phyloP scores from a whole-genome alignment of 495 filamentous ascomycete genomes.

The Entonaema liquescens region DNA sequence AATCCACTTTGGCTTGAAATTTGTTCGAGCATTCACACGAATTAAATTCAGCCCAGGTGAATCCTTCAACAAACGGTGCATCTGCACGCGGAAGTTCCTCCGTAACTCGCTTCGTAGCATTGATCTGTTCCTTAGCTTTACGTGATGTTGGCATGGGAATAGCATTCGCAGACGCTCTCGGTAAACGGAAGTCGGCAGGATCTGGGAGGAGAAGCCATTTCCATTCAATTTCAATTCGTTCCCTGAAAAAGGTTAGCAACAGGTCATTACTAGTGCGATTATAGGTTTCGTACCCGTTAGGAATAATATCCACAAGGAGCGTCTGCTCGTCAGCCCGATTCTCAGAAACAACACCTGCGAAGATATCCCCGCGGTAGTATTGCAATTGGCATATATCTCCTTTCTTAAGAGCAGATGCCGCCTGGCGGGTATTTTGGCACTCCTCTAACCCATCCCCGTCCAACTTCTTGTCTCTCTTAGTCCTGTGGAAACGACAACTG shows the following conservation, averaged over 20 bases:
- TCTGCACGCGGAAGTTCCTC: constrained; percentile 73
- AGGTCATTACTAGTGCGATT: constrained; percentile 5
- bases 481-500: constrained; percentile 90
- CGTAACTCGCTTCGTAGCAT: constrained; percentile 61
- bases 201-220: constrained; percentile 78
- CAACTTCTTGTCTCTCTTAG: constrained; percentile 78
- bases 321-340: constrained; percentile 80
- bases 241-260: constrained; percentile 47
- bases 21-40: constrained; percentile 55
- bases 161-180: constrained; percentile 67
- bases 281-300: constrained; percentile 74
- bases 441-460: constrained; percentile 73
- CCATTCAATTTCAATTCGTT: constrained; percentile 76
- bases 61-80: constrained; percentile 72
- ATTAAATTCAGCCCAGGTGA: constrained; percentile 86
- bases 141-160: constrained; percentile 64
- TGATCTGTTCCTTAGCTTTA: constrained; percentile 64
- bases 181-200: constrained; percentile 68
- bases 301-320: constrained; percentile 83
- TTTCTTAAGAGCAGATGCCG: constrained; percentile 71
- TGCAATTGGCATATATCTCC: constrained; percentile 90
- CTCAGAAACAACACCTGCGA: constrained; percentile 87
- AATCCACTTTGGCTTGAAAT: constrained; percentile 66
- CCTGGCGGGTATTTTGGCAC: constrained; percentile 72
- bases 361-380: constrained; percentile 83